A percentile compares a stretch with the other conserved stretches of the same genome.
phyloP scores from a whole-genome alignment of 331 rosid genomes.

The Rhamnella rubrinervis region DNA sequence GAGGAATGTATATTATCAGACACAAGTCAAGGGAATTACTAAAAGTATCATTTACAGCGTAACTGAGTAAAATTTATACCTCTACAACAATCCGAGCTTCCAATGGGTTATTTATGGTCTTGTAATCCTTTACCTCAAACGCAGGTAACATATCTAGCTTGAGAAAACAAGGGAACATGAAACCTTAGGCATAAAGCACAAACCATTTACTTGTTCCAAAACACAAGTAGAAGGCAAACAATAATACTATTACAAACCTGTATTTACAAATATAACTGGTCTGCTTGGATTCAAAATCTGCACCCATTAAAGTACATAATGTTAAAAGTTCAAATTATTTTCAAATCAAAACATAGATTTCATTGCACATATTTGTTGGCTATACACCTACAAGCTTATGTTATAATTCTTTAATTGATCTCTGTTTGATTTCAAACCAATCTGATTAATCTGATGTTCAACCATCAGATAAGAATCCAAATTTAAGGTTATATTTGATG shows the following conservation, averaged over 20 bases:
- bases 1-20: constrained; percentile 5
- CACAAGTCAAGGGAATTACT: constrained; percentile 6
- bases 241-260: constrained; percentile 48
- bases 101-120: constrained; percentile 63
- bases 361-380: neutral
- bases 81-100: constrained; percentile 76
- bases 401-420: too few relatives aligned
- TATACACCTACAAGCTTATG: too few relatives aligned
- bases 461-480: too few relatives aligned
- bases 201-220: neutral
- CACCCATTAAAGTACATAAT: constrained; percentile 22
- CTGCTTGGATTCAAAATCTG: constrained; percentile 78
- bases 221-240: constrained; percentile 4
- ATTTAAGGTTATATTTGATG: too few relatives aligned
- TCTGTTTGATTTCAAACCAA: too few relatives aligned
- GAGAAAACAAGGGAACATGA: constrained; percentile 16
- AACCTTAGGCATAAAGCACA: neutral
- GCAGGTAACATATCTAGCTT: constrained; percentile 73
- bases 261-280: constrained; percentile 84
- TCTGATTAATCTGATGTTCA: too few relatives aligned
- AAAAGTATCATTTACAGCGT: neutral
- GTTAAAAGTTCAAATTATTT: neutral
- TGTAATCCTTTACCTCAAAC: constrained; percentile 74
- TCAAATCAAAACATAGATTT: constrained; percentile 3
- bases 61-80: constrained; percentile 40